Evolutionary conservation across 2,329 filamentous ascomycete genomes (phyloP).

Genomic region (Sphaerostilbella broomeana): DNA sequence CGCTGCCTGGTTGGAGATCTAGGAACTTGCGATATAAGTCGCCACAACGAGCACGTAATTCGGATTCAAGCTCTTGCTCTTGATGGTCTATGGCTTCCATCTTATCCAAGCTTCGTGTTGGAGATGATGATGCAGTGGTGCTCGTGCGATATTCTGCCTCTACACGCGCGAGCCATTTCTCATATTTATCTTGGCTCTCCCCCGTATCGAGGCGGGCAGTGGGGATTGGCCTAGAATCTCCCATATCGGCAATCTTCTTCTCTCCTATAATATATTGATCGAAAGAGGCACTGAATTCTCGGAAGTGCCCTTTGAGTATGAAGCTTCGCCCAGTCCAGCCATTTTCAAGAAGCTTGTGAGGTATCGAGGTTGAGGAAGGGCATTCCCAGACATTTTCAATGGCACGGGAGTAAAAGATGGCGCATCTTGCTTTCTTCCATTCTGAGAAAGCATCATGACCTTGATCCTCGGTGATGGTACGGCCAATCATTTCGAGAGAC

Average conservation of each 20-base stretch:
- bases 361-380: constrained; percentile 39
- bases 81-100: constrained; percentile 35
- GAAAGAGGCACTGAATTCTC: constrained; percentile 48
- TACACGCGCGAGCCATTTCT: constrained; percentile 38
- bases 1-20: constrained; percentile 24
- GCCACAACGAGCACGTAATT: constrained; percentile 41
- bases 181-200: constrained; percentile 34
- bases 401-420: constrained; percentile 48
- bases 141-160: constrained; percentile 37
- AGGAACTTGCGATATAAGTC: constrained; percentile 40
- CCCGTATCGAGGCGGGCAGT: constrained; percentile 13
- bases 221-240: too few relatives aligned
- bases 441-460: constrained; percentile 40
- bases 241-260: too few relatives aligned
- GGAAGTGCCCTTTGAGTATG: constrained; percentile 49
- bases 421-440: constrained; percentile 40
- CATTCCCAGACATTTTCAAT: constrained; percentile 46
- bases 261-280: constrained; percentile 42
- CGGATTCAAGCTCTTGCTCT: constrained; percentile 43
- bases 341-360: constrained; percentile 38
- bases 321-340: constrained; percentile 48
- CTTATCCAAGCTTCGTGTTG: constrained; percentile 34
- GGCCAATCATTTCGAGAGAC: constrained; percentile 45
- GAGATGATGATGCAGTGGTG: constrained; percentile 31
- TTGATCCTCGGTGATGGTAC: constrained; percentile 42